Conservation (phyloP, 495 filamentous ascomycete species). For the Glonium stellatum region DNA sequence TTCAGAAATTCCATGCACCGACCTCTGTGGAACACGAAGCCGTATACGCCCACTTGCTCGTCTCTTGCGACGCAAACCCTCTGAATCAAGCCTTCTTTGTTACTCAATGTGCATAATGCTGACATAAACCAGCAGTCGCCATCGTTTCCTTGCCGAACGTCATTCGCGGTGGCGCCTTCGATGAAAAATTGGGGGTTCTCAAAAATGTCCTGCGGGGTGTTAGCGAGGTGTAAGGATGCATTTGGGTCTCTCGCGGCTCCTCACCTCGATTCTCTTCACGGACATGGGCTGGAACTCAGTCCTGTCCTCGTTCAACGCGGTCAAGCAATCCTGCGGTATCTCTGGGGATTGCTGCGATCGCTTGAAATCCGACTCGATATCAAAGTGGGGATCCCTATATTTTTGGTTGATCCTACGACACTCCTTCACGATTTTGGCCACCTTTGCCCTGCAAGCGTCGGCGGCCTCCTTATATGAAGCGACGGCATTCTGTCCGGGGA, state of each 20-base stretch:
- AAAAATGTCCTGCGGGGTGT: constrained; percentile 63
- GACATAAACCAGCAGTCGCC: constrained; percentile 94
- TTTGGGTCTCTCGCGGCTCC: not conserved
- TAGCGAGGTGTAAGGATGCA: constrained; percentile 8
- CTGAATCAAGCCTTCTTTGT: constrained; percentile 71
- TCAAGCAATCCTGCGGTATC: constrained; percentile 44
- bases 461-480: constrained; percentile 68
- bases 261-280: constrained; percentile 38
- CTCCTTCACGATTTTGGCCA: constrained; percentile 74
- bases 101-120: constrained; percentile 74
- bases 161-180: constrained; percentile 74
- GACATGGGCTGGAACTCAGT: constrained; percentile 26
- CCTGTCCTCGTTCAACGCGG: constrained; percentile 19
- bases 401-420: constrained; percentile 81
- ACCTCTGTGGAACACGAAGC: constrained; percentile 86
- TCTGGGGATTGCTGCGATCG: constrained; percentile 55
- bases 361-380: constrained; percentile 77
- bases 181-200: constrained; percentile 79
- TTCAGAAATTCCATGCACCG: constrained; percentile 12
- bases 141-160: constrained; percentile 70
- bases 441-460: constrained; percentile 61
- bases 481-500: constrained; percentile 50
- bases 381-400: constrained; percentile 83
- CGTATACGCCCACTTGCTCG: constrained; percentile 80
- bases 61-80: constrained; percentile 76